phyloP scores from a whole-genome alignment of 352 stramenopile genomes.

The Paralagenidium karlingii region DNA sequence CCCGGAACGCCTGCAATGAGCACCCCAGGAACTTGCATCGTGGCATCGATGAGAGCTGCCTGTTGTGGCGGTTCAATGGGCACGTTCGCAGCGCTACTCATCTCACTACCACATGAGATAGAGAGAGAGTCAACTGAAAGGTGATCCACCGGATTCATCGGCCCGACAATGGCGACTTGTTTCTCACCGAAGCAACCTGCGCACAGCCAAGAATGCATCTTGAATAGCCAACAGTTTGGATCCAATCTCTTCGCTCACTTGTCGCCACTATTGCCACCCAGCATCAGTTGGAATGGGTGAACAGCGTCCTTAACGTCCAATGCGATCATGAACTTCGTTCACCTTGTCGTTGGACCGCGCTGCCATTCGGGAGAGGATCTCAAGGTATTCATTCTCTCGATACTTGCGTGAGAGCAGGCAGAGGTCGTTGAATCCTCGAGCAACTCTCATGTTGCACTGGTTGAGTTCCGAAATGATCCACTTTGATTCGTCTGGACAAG shows the following conservation, averaged over 20 bases:
- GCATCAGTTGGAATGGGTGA: no score
- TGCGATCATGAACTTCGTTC: no score
- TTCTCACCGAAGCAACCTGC: conserved; percentile 65
- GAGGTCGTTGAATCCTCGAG: neutral
- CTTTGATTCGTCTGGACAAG: neutral
- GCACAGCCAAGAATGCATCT: conserved; percentile 62
- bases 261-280: conserved; percentile 55
- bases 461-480: neutral
- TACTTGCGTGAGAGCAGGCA: no score
- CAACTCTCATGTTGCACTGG: neutral
- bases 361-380: no score
- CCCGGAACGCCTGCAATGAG: conserved; percentile 90
- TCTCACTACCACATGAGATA: conserved; percentile 25
- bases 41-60: conserved; percentile 88
- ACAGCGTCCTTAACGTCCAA: no score
- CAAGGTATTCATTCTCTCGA: no score
- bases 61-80: conserved; percentile 90
- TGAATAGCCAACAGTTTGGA: conserved; percentile 36
- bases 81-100: conserved; percentile 83
- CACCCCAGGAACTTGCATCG: conserved; percentile 86
- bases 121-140: neutral
- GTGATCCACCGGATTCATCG: neutral
- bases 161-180: no score
- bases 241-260: conserved; percentile 17
- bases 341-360: no score